Evolutionary conservation across 106 monocot species (phyloP).

Genomic region (Allium cepa): DNA sequence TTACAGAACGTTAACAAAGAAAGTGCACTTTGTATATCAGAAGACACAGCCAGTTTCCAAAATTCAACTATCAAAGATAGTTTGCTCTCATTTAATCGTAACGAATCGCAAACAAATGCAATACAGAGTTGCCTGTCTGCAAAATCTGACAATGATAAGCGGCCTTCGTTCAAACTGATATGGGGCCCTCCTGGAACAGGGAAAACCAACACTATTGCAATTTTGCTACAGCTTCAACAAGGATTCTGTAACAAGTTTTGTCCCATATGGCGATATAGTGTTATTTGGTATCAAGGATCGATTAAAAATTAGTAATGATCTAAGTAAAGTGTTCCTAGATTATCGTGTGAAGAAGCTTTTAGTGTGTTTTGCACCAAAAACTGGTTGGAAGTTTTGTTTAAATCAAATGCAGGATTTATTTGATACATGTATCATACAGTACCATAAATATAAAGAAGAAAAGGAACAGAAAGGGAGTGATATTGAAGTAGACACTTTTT

Average conservation of each 20-base stretch:
- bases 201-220: slow-evolving; percentile 50
- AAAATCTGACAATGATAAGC: not conserved
- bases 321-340: slow-evolving; percentile 43
- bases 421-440: slow-evolving; percentile 13
- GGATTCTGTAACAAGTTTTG: not conserved
- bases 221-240: slow-evolving; percentile 27
- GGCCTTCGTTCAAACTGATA: slow-evolving; percentile 8
- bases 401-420: slow-evolving; percentile 26
- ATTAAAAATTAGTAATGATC: slow-evolving; percentile 35
- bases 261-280: slow-evolving; percentile 30
- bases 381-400: slow-evolving; percentile 37
- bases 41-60: not conserved
- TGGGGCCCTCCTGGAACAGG: slow-evolving; percentile 91
- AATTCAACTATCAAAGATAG: not conserved
- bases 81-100: not conserved
- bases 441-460: slow-evolving; percentile 12
- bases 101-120: slow-evolving; percentile 5
- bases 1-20: no score
- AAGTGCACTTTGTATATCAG: no score
- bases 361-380: slow-evolving; percentile 28
- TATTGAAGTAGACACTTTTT: not conserved
- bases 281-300: slow-evolving; percentile 43
- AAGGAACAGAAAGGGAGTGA: not conserved
- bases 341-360: slow-evolving; percentile 26
- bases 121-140: slow-evolving; percentile 7